These are phyloP conservation scores for Globisporangium nunn DNA, from an alignment of 352 stramenopile species.

Conservation along the genomic window DNA sequence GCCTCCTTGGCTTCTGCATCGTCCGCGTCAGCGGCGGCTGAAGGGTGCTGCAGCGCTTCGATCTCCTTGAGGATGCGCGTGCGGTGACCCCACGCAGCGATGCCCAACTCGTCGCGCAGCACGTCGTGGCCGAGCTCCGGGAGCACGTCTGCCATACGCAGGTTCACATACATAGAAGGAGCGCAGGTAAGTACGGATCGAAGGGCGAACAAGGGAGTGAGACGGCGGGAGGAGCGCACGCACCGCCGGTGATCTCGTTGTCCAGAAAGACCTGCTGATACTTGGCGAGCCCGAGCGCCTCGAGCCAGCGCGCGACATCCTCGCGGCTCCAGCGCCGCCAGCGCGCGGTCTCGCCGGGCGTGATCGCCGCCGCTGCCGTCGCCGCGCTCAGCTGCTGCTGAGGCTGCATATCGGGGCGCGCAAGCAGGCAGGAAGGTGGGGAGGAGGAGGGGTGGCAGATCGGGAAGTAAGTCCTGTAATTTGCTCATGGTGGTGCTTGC, in stretches of 20 bases:
- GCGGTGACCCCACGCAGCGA: conserved; percentile 52
- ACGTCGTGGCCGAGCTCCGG: conserved; percentile 54
- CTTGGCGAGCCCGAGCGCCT: conserved; percentile 12
- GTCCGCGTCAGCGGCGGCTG: not conserved
- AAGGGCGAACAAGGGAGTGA: too few relatives aligned
- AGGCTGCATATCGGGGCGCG: not conserved
- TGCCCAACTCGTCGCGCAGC: conserved; percentile 55
- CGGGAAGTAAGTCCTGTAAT: too few relatives aligned
- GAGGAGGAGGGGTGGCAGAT: too few relatives aligned
- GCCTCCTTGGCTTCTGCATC: not conserved
- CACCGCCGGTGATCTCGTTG: conserved; percentile 49
- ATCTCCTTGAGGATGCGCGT: conserved; percentile 52
- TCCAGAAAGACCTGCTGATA: conserved; percentile 33
- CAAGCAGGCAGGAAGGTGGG: too few relatives aligned
- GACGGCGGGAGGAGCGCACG: not conserved
- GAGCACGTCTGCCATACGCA: conserved; percentile 29
- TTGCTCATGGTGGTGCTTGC: too few relatives aligned
- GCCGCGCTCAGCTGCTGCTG: not conserved
- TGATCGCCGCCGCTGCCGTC: not conserved
- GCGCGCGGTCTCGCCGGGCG: too few relatives aligned
- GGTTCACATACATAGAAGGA: not conserved
- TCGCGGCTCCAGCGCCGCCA: conserved; percentile 14
- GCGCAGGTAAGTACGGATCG: too few relatives aligned
- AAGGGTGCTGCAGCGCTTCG: conserved; percentile 27
- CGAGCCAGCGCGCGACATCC: conserved; percentile 16